Evolutionary conservation across 2,329 filamentous ascomycete genomes (phyloP).

Genomic region (Pezicula radicicola): DNA sequence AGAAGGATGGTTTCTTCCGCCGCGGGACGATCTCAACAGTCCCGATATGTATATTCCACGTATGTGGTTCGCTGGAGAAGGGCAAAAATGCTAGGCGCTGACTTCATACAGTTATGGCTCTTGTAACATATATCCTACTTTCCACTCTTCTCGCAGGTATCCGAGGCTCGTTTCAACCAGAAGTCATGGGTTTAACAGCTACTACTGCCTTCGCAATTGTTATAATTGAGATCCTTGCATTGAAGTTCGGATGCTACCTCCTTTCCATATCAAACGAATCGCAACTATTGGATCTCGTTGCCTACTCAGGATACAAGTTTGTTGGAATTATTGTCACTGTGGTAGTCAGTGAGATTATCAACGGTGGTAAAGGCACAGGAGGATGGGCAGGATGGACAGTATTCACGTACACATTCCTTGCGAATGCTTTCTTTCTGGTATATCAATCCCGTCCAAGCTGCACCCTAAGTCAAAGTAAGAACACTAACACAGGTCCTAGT

Average conservation of each 20-base stretch:
- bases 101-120: slow-evolving; percentile 68
- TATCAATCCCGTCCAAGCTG: slow-evolving; percentile 28
- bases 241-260: slow-evolving; percentile 92
- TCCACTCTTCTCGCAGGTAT: slow-evolving; percentile 88
- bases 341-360: slow-evolving; percentile 72
- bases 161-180: slow-evolving; percentile 87
- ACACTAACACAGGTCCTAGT: slow-evolving; percentile 43
- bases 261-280: slow-evolving; percentile 91
- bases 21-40: slow-evolving; percentile 92
- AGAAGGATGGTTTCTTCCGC: slow-evolving; percentile 80
- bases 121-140: slow-evolving; percentile 95
- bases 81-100: slow-evolving; percentile 52
- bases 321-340: slow-evolving; percentile 93
- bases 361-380: slow-evolving; percentile 75
- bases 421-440: slow-evolving; percentile 94
- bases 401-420: slow-evolving; percentile 88
- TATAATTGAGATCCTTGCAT: slow-evolving; percentile 79
- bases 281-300: slow-evolving; percentile 88
- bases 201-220: slow-evolving; percentile 81
- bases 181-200: slow-evolving; percentile 86
- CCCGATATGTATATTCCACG: slow-evolving; percentile 98
- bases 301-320: slow-evolving; percentile 98
- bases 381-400: slow-evolving; percentile 86
- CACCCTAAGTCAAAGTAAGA: too few species aligned
- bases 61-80: slow-evolving; percentile 25